These are phyloP conservation scores for Thalia dealbata DNA, from an alignment of 176 grass and related monocot genomes.

Conservation along the genomic window DNA sequence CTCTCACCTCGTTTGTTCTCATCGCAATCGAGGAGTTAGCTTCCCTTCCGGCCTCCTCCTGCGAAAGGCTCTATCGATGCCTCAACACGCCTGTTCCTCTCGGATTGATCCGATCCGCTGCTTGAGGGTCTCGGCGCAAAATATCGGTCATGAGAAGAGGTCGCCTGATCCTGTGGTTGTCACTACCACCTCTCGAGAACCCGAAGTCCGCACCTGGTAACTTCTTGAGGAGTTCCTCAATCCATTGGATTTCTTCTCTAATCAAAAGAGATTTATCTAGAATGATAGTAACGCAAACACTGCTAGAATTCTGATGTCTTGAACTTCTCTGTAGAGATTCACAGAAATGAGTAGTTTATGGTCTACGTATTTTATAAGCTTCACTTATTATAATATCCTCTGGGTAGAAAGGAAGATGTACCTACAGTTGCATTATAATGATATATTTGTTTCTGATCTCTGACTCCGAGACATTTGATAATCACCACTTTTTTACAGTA, in stretches of 20 bases:
- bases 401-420: background rate
- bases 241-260: background rate
- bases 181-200: background rate
- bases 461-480: background rate
- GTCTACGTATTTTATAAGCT: no score
- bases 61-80: background rate
- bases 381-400: no score
- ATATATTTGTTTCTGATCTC: background rate
- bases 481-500: slow-evolving; percentile 19
- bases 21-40: background rate
- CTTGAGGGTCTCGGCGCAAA: background rate
- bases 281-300: no score
- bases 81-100: background rate
- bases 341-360: no score
- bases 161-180: background rate
- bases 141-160: background rate
- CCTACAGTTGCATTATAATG: background rate
- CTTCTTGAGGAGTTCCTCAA: background rate
- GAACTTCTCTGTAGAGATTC: no score
- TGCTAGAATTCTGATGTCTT: no score
- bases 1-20: background rate
- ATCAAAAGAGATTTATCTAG: background rate
- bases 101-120: background rate
- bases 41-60: background rate
- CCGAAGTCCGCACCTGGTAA: slow-evolving; percentile 3